phyloP scores from a whole-genome alignment of 306 rosid species.

The Canavalia gladiata region DNA sequence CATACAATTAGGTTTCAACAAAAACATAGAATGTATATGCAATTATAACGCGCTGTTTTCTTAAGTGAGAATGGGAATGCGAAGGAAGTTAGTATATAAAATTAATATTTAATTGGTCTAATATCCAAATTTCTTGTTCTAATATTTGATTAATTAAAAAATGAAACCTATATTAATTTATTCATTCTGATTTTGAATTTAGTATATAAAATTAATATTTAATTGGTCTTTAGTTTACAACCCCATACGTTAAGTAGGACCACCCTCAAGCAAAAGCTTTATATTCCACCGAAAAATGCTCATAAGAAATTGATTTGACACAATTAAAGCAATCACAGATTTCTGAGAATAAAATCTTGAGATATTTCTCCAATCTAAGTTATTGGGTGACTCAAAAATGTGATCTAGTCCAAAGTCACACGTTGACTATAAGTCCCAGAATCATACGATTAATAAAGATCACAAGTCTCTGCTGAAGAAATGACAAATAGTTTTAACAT shows the following conservation, averaged over 20 bases:
- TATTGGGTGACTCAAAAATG: neutral
- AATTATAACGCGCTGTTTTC: too few species aligned
- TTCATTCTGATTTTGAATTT: neutral
- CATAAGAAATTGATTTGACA: neutral
- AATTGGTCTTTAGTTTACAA: too few species aligned
- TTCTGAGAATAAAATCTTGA: neutral
- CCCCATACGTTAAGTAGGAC: too few species aligned
- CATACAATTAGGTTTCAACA: too few species aligned
- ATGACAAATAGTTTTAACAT: neutral
- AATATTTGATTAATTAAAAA: neutral
- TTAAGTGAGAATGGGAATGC: too few species aligned
- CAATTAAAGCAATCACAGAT: neutral
- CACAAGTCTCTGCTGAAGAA: neutral
- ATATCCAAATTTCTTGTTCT: neutral
- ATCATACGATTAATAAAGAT: too few species aligned
- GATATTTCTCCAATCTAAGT: neutral
- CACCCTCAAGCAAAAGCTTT: neutral
- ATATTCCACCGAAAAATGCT: neutral
- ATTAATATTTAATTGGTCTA: too few species aligned
- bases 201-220: neutral
- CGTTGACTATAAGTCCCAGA: neutral
- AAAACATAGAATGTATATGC: too few species aligned
- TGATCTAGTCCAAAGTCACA: constrained; percentile 3
- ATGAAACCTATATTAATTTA: neutral
- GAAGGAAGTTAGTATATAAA: too few species aligned